phyloP scores from a whole-genome alignment of 2,329 filamentous ascomycete species.

The Truncatella angustata region DNA sequence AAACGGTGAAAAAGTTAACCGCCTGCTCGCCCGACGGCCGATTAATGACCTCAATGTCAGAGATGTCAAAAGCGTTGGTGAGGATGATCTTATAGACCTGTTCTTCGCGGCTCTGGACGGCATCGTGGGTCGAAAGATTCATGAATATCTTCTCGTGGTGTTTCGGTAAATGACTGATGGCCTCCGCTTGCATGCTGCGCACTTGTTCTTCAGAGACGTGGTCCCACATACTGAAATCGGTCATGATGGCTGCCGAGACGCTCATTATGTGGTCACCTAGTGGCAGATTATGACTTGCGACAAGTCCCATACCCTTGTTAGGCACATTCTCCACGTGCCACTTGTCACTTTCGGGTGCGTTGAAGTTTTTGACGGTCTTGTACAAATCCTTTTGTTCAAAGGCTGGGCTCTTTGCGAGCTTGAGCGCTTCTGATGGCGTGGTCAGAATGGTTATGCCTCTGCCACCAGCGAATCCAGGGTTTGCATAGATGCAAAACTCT shows the following conservation, averaged over 20 bases:
- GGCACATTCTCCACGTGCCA: slow-evolving; percentile 31
- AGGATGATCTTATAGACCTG: slow-evolving; percentile 28
- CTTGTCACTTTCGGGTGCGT: slow-evolving; percentile 20
- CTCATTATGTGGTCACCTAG: slow-evolving; percentile 27
- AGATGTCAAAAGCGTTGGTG: slow-evolving; percentile 28
- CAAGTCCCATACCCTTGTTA: slow-evolving; percentile 30
- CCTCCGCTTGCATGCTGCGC: slow-evolving; percentile 22
- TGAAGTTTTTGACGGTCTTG: slow-evolving; percentile 27
- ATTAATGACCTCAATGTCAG: slow-evolving; percentile 13
- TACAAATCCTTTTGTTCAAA: slow-evolving; percentile 25
- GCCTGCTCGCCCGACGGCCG: slow-evolving; percentile 19
- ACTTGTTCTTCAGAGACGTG: slow-evolving; percentile 17
- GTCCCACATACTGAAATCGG: slow-evolving; percentile 26
- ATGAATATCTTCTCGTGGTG: slow-evolving; percentile 21
- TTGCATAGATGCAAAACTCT: slow-evolving; percentile 14
- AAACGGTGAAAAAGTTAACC: slow-evolving; percentile 28
- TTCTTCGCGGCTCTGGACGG: slow-evolving; percentile 15
- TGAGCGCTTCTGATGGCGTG: slow-evolving; percentile 28
- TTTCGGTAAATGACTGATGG: slow-evolving; percentile 21
- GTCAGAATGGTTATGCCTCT: slow-evolving; percentile 14
- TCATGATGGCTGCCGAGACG: slow-evolving; percentile 28
- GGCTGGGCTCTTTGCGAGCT: slow-evolving; percentile 24
- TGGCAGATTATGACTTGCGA: slow-evolving; percentile 25
- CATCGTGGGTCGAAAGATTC: slow-evolving; percentile 25
- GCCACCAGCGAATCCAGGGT: slow-evolving; percentile 1